phyloP scores from a whole-genome alignment of 2,329 filamentous ascomycete species.

The Hypoxylon sp. region DNA sequence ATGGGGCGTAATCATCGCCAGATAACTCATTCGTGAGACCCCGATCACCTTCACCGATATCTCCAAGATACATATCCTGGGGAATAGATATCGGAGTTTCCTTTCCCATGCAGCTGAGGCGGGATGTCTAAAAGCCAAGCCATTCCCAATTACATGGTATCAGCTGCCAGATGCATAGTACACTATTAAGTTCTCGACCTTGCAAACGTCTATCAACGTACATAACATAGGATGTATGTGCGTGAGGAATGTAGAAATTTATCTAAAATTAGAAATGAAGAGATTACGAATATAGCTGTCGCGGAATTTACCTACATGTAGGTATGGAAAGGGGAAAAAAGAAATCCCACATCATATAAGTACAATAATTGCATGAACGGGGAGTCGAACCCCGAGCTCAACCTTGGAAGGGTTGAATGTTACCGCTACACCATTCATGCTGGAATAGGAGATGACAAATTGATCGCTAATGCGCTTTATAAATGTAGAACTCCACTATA shows the following conservation, averaged over 20 bases:
- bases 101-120: neutral
- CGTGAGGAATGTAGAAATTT: no score
- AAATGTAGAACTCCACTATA: neutral
- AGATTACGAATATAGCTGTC: no score
- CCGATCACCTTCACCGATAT: neutral
- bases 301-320: neutral
- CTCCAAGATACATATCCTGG: neutral
- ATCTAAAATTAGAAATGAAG: no score
- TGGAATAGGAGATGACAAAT: neutral
- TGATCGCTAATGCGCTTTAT: neutral
- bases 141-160: neutral
- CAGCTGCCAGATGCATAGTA: neutral
- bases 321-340: neutral
- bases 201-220: neutral
- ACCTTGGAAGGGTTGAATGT: slow-evolving; percentile 45
- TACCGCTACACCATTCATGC: slow-evolving; percentile 45
- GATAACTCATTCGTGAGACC: neutral
- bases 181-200: neutral
- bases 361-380: slow-evolving; percentile 28
- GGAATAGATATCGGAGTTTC: neutral
- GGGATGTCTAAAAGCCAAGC: neutral
- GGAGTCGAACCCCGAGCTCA: slow-evolving; percentile 44
- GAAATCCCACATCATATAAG: neutral
- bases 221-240: no score
- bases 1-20: neutral